Base-by-base conservation (phyloP, 768 basidiomycete genomes). In the Galerina sulciceps region DNA sequence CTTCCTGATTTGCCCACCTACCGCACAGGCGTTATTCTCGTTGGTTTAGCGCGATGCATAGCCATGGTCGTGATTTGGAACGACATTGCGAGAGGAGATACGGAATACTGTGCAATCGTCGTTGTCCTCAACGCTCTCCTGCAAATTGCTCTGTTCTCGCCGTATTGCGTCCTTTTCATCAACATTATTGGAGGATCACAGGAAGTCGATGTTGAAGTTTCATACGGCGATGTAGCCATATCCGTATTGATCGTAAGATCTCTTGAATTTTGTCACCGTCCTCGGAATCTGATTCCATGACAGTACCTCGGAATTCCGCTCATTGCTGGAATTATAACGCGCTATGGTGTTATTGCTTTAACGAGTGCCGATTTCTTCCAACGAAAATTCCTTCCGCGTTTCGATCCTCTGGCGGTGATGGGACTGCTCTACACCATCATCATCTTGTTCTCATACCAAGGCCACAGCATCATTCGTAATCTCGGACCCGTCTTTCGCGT, bases 1-100 rank as follows among this genome's bases (percentile, higher is more conserved):
- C 79, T 94, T 0, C 93, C 91, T 1, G 92, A 94, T 68, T 79
- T 89, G 1, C 85, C 86, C 18, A 80, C 81, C 2, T 91, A 93
- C 67, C 83, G 91, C 20, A 83, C 84, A 0, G 93, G 93, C 2
- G 88, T 95, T 3, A 88, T 94, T 65, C 77, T 94, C 75, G 91
- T 94, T 36, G 93, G 93, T 10, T 71, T 92, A 20, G 90, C 88
- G 11, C 76, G 87, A 45, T 90, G 83, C 66, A 86, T 85, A 54
- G 86, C 88, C 3, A 88, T 88, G 88, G 88, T 91, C 59, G 84
- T 90, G 76, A 88, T 94, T 43, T 93, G 91, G 92, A 91, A 89
- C 64, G 80, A 84, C 50, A 79, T 94, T 6, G 90, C 89, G 0
- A 70, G 78, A 37, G 91, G 92, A 4, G 85, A 93, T 63, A 63